A percentile compares a stretch with the other conserved stretches of the same genome.
Evolutionary conservation across 257 asterid genomes (phyloP).

Genomic region (Ophiorrhiza pumila): DNA sequence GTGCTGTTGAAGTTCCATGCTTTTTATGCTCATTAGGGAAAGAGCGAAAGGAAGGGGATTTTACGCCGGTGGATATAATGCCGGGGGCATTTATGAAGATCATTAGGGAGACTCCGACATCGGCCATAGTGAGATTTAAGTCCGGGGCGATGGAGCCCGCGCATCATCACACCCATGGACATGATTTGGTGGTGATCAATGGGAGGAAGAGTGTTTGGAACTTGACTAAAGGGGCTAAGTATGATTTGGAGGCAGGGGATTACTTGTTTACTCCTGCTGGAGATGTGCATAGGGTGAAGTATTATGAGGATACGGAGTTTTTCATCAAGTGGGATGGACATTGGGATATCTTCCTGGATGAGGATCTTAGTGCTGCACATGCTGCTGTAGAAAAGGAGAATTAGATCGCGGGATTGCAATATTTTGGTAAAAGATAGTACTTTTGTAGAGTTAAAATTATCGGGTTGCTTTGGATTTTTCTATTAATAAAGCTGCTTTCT

Average conservation of each 20-base stretch:
- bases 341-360: slow-evolving; percentile 82
- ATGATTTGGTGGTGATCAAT: slow-evolving; percentile 69
- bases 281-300: slow-evolving; percentile 78
- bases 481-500: neutral
- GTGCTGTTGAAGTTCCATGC: slow-evolving; percentile 37
- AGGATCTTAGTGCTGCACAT: slow-evolving; percentile 68
- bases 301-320: slow-evolving; percentile 79
- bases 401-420: neutral
- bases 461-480: neutral
- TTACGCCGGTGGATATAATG: slow-evolving; percentile 57
- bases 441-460: neutral
- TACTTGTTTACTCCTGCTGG: slow-evolving; percentile 79
- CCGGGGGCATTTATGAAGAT: slow-evolving; percentile 82
- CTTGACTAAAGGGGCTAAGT: slow-evolving; percentile 58
- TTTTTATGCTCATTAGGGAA: slow-evolving; percentile 56
- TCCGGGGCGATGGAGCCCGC: slow-evolving; percentile 91
- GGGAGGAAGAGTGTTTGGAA: slow-evolving; percentile 86
- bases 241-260: slow-evolving; percentile 65
- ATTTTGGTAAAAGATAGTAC: neutral
- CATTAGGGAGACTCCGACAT: slow-evolving; percentile 71
- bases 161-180: slow-evolving; percentile 84
- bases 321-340: slow-evolving; percentile 94
- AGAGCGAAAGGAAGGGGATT: slow-evolving; percentile 44
- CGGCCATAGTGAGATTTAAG: slow-evolving; percentile 76
- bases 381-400: slow-evolving; percentile 47